phyloP scores from a whole-genome alignment of 2,329 filamentous ascomycete species.

The Teratosphaeria nubilosa region DNA sequence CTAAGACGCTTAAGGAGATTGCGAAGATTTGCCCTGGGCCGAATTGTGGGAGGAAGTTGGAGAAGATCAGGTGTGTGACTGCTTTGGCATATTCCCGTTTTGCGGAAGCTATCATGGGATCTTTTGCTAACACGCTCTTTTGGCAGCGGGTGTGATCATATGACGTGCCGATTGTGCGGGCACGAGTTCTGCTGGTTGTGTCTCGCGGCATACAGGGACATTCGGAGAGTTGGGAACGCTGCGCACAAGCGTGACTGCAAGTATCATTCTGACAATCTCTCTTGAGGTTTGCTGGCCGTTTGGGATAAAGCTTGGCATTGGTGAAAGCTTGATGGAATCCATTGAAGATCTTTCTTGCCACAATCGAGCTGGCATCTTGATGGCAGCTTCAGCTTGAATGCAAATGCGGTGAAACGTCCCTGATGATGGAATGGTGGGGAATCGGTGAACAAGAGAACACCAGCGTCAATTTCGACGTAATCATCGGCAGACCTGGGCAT shows the following conservation, averaged over 20 bases:
- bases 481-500: no score
- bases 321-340: no score
- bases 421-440: no score
- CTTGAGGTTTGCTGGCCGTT: not conserved
- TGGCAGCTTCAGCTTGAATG: no score
- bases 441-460: no score
- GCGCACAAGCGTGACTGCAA: not conserved
- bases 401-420: no score
- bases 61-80: constrained; percentile 11
- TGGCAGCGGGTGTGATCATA: not conserved
- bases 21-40: constrained; percentile 9
- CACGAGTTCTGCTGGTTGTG: not conserved
- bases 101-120: no score
- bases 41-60: constrained; percentile 8
- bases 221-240: not conserved
- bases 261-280: not conserved
- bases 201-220: not conserved
- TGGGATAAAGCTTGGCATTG: no score
- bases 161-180: not conserved
- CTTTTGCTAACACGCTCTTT: not conserved
- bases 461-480: no score
- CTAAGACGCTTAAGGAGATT: constrained; percentile 1
- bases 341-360: no score
- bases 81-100: constrained; percentile 13
- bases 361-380: no score